These are phyloP conservation scores for Anacardium occidentale DNA, from an alignment of 345 rosid genomes.

Conservation along the genomic window DNA sequence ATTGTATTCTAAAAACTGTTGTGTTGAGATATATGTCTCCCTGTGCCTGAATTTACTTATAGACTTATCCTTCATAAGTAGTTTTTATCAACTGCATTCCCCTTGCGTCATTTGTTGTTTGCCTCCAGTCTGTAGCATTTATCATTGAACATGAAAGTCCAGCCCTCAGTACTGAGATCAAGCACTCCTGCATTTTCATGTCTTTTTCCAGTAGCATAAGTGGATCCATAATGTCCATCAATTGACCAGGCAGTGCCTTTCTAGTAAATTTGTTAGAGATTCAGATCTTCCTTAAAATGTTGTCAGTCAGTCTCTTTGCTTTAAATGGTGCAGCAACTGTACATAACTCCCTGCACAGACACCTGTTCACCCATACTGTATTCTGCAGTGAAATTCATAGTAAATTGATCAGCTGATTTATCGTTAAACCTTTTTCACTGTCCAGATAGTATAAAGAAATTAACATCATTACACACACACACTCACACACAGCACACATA, in stretches of 20 bases:
- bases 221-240: constrained; percentile 2
- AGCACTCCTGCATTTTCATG: constrained; percentile 1
- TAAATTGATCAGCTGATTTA: not conserved
- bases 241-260: constrained; percentile 10
- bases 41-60: not conserved
- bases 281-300: not conserved
- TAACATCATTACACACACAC: no score
- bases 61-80: not conserved
- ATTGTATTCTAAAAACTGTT: not conserved
- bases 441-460: not conserved
- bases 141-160: constrained; percentile 19
- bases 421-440: not conserved
- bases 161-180: constrained; percentile 12
- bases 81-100: not conserved
- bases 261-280: constrained; percentile 6
- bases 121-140: not conserved
- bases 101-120: not conserved
- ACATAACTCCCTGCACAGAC: constrained; percentile 9
- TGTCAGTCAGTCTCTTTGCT: constrained; percentile 10
- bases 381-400: not conserved
- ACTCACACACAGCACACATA: no score
- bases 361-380: not conserved
- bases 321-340: constrained; percentile 16
- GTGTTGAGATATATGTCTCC: no score
- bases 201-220: constrained; percentile 1